phyloP scores from a whole-genome alignment of 2,329 filamentous ascomycete genomes.

The Fusarium sp. region DNA sequence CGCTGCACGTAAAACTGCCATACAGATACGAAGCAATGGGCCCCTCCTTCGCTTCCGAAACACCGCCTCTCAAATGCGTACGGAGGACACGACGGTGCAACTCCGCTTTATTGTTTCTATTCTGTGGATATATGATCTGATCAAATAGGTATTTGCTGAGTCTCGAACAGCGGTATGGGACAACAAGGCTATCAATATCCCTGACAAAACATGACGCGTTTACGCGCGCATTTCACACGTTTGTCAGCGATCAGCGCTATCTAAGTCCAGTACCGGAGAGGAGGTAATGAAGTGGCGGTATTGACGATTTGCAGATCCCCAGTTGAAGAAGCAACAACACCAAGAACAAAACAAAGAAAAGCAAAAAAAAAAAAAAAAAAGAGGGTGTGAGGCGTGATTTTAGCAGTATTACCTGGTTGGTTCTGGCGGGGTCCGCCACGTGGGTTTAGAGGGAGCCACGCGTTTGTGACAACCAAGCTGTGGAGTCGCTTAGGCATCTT shows the following conservation, averaged over 20 bases:
- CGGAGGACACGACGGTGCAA: not conserved
- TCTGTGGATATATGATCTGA: slow-evolving; percentile 19
- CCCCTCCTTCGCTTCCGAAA: slow-evolving; percentile 10
- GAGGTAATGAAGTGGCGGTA: slow-evolving; percentile 3
- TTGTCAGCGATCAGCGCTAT: slow-evolving; percentile 6
- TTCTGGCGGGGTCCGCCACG: slow-evolving; percentile 41
- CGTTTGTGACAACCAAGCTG: slow-evolving; percentile 34
- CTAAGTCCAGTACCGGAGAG: not conserved
- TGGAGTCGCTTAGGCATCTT: slow-evolving; percentile 31
- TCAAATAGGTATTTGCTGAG: not conserved
- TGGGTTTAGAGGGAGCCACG: slow-evolving; percentile 43
- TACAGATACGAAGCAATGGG: slow-evolving; percentile 5
- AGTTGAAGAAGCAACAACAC: not conserved
- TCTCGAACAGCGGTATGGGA: not conserved
- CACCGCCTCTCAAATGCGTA: not conserved
- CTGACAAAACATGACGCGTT: not conserved
- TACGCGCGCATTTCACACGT: not conserved
- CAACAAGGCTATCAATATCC: not conserved
- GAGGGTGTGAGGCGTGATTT: slow-evolving; percentile 28
- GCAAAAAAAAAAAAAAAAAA: not conserved
- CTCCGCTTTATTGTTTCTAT: slow-evolving; percentile 1
- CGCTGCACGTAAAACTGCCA: slow-evolving; percentile 33
- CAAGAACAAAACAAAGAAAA: not conserved
- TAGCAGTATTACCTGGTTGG: slow-evolving; percentile 14
- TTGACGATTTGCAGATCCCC: slow-evolving; percentile 12